phyloP scores from a whole-genome alignment of 2,329 filamentous ascomycete species.

The Juglanconis juglandina region DNA sequence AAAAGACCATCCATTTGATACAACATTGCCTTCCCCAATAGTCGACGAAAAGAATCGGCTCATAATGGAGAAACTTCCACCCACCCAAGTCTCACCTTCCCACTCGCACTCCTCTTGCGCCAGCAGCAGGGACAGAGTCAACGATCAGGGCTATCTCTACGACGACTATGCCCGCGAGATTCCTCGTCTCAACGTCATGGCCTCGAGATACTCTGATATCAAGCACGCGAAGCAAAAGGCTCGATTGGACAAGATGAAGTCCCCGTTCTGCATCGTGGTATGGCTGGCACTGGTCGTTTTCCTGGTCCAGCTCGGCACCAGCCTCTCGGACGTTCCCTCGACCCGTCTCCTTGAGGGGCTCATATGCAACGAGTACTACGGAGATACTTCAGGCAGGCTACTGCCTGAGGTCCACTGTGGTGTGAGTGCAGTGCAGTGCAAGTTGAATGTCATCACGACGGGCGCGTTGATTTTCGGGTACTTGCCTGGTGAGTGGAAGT shows the following conservation, averaged over 20 bases:
- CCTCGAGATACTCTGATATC: not conserved
- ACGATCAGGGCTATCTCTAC: not conserved
- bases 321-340: slow-evolving; percentile 6
- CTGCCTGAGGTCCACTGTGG: not conserved
- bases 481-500: slow-evolving; percentile 7
- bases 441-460: not conserved
- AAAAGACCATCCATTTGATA: too few relatives aligned
- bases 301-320: slow-evolving; percentile 5
- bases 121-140: not conserved
- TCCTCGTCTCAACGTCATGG: not conserved
- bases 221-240: not conserved
- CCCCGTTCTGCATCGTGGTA: not conserved
- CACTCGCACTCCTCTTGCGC: not conserved
- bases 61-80: not conserved
- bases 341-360: slow-evolving; percentile 7
- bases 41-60: too few relatives aligned
- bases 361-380: slow-evolving; percentile 3
- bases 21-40: too few relatives aligned
- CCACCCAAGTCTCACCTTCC: not conserved
- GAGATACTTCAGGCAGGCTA: not conserved
- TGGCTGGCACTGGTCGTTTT: slow-evolving; percentile 6
- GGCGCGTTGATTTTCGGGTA: slow-evolving; percentile 3
- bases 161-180: not conserved
- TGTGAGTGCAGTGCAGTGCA: not conserved
- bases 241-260: not conserved